These are phyloP conservation scores for Adansonia grandidieri DNA, from an alignment of 441 rosid species.

Conservation along the genomic window DNA sequence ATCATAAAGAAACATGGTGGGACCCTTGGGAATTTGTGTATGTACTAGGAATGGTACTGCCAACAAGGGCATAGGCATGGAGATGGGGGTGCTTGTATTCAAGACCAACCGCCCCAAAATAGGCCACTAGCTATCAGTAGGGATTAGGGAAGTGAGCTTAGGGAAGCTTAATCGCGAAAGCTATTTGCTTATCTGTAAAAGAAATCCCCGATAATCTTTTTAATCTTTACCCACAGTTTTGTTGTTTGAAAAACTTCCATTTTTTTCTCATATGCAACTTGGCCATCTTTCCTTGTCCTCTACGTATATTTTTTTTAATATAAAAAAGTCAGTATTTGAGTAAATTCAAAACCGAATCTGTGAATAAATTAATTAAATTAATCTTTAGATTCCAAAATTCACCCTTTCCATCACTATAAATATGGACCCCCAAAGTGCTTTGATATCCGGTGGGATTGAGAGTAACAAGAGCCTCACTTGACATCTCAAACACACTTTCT, in stretches of 20 bases:
- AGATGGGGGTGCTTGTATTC: slow-evolving; percentile 13
- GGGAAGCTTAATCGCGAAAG: background rate
- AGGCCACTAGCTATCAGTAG: background rate
- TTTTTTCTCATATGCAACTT: slow-evolving; percentile 39
- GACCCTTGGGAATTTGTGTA: slow-evolving; percentile 33
- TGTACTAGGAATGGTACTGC: slow-evolving; percentile 44
- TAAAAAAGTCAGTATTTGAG: background rate
- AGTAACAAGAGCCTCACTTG: slow-evolving; percentile 7
- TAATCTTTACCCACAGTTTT: slow-evolving; percentile 20
- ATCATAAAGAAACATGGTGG: slow-evolving; percentile 51
- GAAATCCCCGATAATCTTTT: background rate
- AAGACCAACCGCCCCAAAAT: background rate
- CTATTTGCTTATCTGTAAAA: slow-evolving; percentile 11
- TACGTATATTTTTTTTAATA: no score
- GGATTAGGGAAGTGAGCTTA: background rate
- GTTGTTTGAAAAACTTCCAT: background rate
- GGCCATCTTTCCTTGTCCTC: background rate
- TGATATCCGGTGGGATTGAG: slow-evolving; percentile 15
- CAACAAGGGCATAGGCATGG: slow-evolving; percentile 37
- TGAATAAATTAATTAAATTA: background rate
- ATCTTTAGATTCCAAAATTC: background rate
- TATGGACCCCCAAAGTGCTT: slow-evolving; percentile 17
- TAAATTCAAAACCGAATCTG: no score
- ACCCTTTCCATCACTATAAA: slow-evolving; percentile 43
- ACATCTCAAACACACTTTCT: background rate